Base-by-base conservation (phyloP, 2,329 filamentous ascomycete genomes). In the Colletotrichum neosansevieriae region DNA sequence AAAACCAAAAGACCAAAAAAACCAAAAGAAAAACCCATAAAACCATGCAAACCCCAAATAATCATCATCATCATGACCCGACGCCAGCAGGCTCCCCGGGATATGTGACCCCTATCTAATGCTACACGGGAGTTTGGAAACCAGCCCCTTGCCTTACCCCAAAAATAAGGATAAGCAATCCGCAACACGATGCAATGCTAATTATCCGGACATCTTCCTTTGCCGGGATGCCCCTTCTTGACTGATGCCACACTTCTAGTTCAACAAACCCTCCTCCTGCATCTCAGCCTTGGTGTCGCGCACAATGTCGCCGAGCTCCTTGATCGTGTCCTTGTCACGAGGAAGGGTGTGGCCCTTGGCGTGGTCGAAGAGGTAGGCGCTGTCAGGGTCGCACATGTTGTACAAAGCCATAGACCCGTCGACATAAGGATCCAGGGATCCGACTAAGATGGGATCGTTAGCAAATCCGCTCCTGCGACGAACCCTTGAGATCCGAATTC, bases 261-360 rank as follows among this genome's bases (percentile, higher is more conserved):
- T 44, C 67, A 71, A 19, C 13, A 66, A 17, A 13, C 66, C 66
- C 40, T 70, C 67, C 36, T 67, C 67, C 24, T 45, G 34, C 54
- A 72, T 67, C 7, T 71, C 67, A 9, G 68, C 54, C 34, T 66
- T 66, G 1, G 70, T 67, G n/a, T 77, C 75, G 38, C 81, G 77
- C 21, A 83, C 79, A 7, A 83, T 80, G 59, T 83, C 79, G 6
- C 80, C 80, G 13, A 86, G 75, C 71, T 86, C 84, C 70, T 79
- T 79, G 61, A 86, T 79, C 0, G 83, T 84, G 13, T 78, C 79
- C 61, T 79, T 80, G 63, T 87, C 85, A 69, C 87, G 79, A 0
- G 89, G 88, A 4, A 91, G 78, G 0, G 86, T 89, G 73, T 91
- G 89, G 0, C 88, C 89, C 72, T 89, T 89, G 4, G 87, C 88